Percentiles rank a stretch among this genome's conserved stretches.
Conservation (phyloP, 306 rosid species). For the Phaseolus lunatus region DNA sequence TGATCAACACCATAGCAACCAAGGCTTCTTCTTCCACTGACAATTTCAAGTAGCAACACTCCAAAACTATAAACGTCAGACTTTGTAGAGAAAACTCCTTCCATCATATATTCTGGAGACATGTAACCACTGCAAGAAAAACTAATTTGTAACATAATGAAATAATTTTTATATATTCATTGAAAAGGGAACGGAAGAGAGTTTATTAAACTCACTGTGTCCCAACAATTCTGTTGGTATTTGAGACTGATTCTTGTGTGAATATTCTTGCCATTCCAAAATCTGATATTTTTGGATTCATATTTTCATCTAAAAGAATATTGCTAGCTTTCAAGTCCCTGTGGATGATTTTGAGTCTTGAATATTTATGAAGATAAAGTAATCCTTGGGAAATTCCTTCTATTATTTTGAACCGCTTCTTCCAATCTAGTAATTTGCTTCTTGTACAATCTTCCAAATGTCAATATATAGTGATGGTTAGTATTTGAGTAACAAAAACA, state of each 20-base stretch:
- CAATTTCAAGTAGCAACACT: not conserved
- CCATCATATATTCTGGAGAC: not conserved
- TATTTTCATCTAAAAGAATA: not conserved
- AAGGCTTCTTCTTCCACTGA: constrained; percentile 25
- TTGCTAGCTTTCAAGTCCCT: not conserved
- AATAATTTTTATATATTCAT: not conserved
- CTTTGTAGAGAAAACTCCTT: not conserved
- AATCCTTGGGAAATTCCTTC: not conserved
- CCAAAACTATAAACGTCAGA: not conserved
- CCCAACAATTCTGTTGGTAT: constrained; percentile 36
- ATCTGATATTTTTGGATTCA: not conserved
- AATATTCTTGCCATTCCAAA: not conserved
- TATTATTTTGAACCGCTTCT: not conserved
- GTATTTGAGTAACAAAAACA: not conserved
- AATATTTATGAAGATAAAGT: not conserved
- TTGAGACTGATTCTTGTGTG: not conserved
- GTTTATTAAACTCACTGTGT: constrained; percentile 37
- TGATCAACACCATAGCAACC: not conserved
- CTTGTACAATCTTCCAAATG: not conserved
- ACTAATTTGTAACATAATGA: not conserved
- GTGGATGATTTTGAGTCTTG: not conserved
- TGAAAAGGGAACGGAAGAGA: not conserved
- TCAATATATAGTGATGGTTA: not conserved
- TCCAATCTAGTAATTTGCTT: not conserved
- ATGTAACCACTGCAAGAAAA: not conserved